phyloP scores from a whole-genome alignment of 1,139 yeast genomes.

The Nakaseomyces sp. region DNA sequence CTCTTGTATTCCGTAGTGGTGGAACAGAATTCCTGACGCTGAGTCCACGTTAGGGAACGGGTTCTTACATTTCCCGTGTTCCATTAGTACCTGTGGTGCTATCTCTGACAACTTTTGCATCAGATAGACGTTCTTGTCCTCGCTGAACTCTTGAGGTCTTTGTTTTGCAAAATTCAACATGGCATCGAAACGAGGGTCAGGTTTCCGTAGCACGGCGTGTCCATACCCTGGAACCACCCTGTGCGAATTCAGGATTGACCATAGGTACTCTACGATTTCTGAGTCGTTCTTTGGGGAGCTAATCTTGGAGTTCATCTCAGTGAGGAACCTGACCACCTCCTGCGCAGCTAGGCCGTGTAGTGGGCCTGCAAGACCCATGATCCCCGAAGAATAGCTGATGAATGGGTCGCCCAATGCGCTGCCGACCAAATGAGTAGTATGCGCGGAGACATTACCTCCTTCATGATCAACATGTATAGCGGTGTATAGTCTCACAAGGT shows the following conservation, averaged over 20 bases:
- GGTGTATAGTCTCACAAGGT: constrained; percentile 85
- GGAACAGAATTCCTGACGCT: constrained; percentile 47
- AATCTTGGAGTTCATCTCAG: constrained; percentile 69
- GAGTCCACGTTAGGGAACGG: constrained; percentile 61
- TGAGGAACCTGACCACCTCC: constrained; percentile 91
- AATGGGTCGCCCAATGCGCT: constrained; percentile 91
- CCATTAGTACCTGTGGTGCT: constrained; percentile 46
- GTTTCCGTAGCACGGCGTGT: constrained; percentile 92
- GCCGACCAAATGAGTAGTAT: constrained; percentile 94
- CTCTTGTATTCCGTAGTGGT: constrained; percentile 51
- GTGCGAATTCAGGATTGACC: constrained; percentile 86
- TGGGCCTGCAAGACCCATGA: constrained; percentile 97
- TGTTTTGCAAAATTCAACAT: constrained; percentile 32
- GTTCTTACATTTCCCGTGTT: constrained; percentile 57
- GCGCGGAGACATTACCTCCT: constrained; percentile 98
- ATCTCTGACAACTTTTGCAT: constrained; percentile 35
- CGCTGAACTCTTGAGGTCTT: constrained; percentile 28
- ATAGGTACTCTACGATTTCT: constrained; percentile 77
- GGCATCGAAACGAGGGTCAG: constrained; percentile 60
- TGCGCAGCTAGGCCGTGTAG: constrained; percentile 97
- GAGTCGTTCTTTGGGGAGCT: constrained; percentile 64
- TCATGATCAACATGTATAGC: constrained; percentile 97
- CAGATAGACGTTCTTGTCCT: constrained; percentile 30
- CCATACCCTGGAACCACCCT: constrained; percentile 98
- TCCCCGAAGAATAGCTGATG: constrained; percentile 87